A percentile compares a stretch with the other conserved stretches of the same genome.
phyloP scores from a whole-genome alignment of 2,329 filamentous ascomycete genomes.

The Curvularia eragrostidis region DNA sequence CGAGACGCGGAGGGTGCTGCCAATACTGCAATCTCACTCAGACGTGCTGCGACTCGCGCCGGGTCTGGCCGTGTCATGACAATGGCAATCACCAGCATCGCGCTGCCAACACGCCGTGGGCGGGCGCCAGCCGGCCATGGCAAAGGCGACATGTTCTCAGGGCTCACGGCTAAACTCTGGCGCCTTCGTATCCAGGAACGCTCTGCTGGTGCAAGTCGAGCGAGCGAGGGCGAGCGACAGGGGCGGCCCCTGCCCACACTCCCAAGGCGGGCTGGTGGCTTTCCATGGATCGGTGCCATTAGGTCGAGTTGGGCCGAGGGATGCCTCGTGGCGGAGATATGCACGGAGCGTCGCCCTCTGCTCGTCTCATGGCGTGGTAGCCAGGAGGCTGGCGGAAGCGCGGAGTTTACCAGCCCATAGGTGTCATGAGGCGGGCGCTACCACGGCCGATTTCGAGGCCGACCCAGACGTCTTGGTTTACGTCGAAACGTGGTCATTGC shows the following conservation, averaged over 20 bases:
- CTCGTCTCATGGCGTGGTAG: slow-evolving; percentile 18
- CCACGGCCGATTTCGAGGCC: slow-evolving; percentile 25
- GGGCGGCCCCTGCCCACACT: slow-evolving; percentile 34
- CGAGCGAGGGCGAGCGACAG: slow-evolving; percentile 36
- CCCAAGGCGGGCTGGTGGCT: slow-evolving; percentile 35
- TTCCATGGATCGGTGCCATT: slow-evolving; percentile 34
- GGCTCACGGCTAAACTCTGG: slow-evolving; percentile 26
- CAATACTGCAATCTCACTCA: slow-evolving; percentile 12
- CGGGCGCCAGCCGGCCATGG: background rate
- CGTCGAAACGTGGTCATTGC: slow-evolving; percentile 18
- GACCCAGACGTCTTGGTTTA: slow-evolving; percentile 17
- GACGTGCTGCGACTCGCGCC: slow-evolving; percentile 7
- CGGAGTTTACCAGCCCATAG: slow-evolving; percentile 19
- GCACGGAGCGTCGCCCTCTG: slow-evolving; percentile 21
- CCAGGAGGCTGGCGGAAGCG: slow-evolving; percentile 23
- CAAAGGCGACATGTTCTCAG: slow-evolving; percentile 15
- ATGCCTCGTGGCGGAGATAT: slow-evolving; percentile 37
- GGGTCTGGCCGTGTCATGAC: background rate
- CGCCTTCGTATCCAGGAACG: slow-evolving; percentile 33
- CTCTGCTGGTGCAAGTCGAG: slow-evolving; percentile 28
- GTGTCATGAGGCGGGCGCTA: slow-evolving; percentile 12
- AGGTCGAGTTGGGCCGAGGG: slow-evolving; percentile 33
- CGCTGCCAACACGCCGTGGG: background rate
- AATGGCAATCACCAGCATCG: background rate
- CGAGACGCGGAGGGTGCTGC: slow-evolving; percentile 12